Percentiles rank a stretch among this genome's conserved stretches.
These are phyloP conservation scores for Pythium utonaiense DNA, from an alignment of 352 stramenopile genomes.

Conservation along the genomic window DNA sequence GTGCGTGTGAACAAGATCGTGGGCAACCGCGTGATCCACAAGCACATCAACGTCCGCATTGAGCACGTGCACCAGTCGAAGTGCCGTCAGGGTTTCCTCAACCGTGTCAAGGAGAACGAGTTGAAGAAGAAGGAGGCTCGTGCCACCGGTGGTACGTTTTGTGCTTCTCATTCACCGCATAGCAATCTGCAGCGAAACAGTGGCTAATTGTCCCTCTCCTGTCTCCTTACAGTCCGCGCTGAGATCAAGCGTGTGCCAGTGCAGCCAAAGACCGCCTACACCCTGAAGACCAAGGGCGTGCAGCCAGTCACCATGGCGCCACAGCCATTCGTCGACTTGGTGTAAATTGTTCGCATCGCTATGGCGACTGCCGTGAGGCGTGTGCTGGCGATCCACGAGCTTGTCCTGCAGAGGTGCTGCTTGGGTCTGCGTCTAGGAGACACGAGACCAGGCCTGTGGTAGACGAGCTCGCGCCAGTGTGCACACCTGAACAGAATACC, in stretches of 20 bases:
- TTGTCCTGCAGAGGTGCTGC: neutral
- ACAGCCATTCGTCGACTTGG: conserved; percentile 97
- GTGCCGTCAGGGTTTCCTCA: conserved; percentile 98
- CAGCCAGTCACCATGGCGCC: conserved; percentile 96
- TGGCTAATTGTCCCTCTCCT: neutral
- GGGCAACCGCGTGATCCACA: conserved; percentile 98
- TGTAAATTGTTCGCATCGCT: conserved; percentile 77
- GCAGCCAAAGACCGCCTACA: conserved; percentile 95
- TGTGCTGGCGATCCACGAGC: conserved; percentile 2
- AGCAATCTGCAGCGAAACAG: neutral
- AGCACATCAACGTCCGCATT: conserved; percentile 99
- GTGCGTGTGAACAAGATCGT: conserved; percentile 99
- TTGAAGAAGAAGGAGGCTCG: conserved; percentile 95
- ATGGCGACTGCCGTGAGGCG: conserved; percentile 6
- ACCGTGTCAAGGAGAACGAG: conserved; percentile 98
- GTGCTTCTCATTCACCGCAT: neutral
- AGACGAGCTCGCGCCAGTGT: neutral
- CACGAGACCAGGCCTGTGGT: no score
- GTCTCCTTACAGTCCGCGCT: conserved; percentile 51
- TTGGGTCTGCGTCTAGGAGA: neutral
- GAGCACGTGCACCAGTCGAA: conserved; percentile 99
- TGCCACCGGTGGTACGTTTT: conserved; percentile 74
- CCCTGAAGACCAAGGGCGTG: conserved; percentile 88
- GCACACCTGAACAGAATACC: conserved; percentile 23
- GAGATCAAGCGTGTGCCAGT: conserved; percentile 94